Base-by-base conservation (phyloP, 2,329 filamentous ascomycete species). In the Diaporthe nobilis region DNA sequence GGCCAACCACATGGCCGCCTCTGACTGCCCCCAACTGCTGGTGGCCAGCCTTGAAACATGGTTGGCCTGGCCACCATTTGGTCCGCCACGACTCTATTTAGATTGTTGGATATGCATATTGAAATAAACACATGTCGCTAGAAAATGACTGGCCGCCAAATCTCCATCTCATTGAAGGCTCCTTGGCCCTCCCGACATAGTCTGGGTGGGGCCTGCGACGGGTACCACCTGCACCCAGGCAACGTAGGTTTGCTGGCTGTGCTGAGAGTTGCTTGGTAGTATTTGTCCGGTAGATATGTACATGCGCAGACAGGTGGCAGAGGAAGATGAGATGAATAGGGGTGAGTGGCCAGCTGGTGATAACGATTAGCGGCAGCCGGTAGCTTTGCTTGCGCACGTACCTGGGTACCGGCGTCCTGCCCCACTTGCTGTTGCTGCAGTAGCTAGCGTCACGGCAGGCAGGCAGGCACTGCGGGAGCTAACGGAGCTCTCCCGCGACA, bases 401-500 rank as follows among this genome's bases (percentile, higher is more conserved):
- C 63, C 31, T 37, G 22, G 63, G 47, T 28, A 53, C 49, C 47
- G 39, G 42, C n/a, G 7, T 37, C 31, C n/a, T 55, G 65, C 65
- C 65, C 65, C 65, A 68, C 65, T 39, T 39, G 65, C 31, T 68
- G 47, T 13, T 68, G 65, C 34, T 70, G 65, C 65, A 70, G 49
- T 55, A 70, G 47, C 65, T 68, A 55, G 65, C 49, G 61, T 47
- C 42, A 49, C 42, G 65, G 47, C 65, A 55, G 65, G 65, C 65
- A 39, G 65, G 65, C 49, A 55, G 65, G 65, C 51, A 39, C 9
- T 28, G 65, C 65, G 65, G 65, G 65, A 70, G 65, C 65, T 70
- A 70, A 70, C 65, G 65, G 65, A 70, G 65, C 65, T 70, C 15
- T 70, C 47, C 65, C 65, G 49, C 49, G 34, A 70, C 34, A n/a